phyloP scores from a whole-genome alignment of 2,329 filamentous ascomycete species.

The Fusarium caatingaense region DNA sequence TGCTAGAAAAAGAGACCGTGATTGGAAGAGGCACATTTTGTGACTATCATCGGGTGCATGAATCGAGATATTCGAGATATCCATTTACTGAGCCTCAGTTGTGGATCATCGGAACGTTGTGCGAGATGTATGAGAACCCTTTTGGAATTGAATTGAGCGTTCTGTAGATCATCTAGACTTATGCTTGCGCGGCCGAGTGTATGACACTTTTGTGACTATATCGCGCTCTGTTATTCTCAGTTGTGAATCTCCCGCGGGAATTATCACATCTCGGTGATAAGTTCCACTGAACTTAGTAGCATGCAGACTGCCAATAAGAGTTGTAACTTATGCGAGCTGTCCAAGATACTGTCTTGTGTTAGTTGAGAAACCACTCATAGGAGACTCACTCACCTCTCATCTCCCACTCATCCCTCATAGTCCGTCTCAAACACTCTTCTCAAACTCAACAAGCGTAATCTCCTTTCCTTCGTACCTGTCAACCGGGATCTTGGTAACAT shows the following conservation, averaged over 20 bases:
- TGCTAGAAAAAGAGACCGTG: neutral
- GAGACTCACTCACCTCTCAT: neutral
- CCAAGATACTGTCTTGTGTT: neutral
- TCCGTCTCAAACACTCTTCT: slow-evolving; percentile 44
- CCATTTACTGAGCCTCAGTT: neutral
- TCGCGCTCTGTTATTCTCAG: neutral
- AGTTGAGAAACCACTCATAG: neutral
- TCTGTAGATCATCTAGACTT: neutral
- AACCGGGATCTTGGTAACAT: slow-evolving; percentile 49
- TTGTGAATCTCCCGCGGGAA: neutral
- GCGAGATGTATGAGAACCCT: neutral
- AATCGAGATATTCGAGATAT: neutral
- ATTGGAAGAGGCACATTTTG: neutral
- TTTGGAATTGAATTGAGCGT: neutral
- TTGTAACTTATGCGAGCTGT: neutral
- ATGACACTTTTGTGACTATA: neutral
- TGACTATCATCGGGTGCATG: slow-evolving; percentile 3
- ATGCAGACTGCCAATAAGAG: neutral
- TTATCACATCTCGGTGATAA: neutral
- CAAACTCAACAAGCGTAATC: slow-evolving; percentile 52
- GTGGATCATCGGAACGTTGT: neutral
- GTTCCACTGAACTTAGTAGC: neutral
- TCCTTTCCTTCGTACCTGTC: slow-evolving; percentile 38
- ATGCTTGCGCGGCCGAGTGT: neutral
- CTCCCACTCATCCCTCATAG: neutral